Conservation (phyloP, 129 eudicot species). For the Rutidosis leptorrhynchoides region DNA sequence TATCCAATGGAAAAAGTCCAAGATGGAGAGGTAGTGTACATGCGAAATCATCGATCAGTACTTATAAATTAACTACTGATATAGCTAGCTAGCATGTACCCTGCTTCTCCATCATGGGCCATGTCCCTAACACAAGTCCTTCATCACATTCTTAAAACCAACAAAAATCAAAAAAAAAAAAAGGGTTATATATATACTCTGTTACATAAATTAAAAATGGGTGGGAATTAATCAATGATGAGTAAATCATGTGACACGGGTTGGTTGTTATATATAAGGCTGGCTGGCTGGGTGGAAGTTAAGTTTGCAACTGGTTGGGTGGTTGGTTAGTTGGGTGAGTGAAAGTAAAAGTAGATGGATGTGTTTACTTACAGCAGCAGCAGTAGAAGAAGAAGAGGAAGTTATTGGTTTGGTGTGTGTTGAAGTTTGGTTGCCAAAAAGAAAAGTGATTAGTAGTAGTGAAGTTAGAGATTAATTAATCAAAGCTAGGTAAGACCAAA, state of each 20-base stretch:
- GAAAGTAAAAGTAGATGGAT: constrained; percentile 19
- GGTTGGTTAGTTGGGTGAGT: constrained; percentile 14
- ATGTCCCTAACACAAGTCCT: constrained; percentile 17
- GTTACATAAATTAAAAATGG: not conserved
- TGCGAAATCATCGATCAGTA: constrained; percentile 26
- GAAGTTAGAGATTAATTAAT: not conserved
- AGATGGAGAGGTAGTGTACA: constrained; percentile 53
- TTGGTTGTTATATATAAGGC: constrained; percentile 22
- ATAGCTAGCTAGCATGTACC: constrained; percentile 80
- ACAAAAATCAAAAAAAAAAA: not conserved
- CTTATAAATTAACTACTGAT: constrained; percentile 4
- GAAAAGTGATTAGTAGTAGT: constrained; percentile 22
- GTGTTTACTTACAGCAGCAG: too few species aligned
- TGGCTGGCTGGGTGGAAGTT: too few species aligned
- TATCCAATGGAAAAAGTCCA: constrained; percentile 30
- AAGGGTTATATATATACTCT: too few species aligned
- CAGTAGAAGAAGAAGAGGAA: constrained; percentile 20
- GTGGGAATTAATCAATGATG: constrained; percentile 1
- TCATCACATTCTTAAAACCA: not conserved
- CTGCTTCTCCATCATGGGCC: constrained; percentile 75
- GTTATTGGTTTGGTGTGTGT: constrained; percentile 30
- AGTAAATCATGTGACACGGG: not conserved
- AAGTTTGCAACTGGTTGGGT: not conserved
- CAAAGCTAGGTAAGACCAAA: constrained; percentile 1
- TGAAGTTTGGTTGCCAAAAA: constrained; percentile 39